These are phyloP conservation scores for Pyronema domesticum DNA, from an alignment of 495 filamentous ascomycete species.

Conservation along the genomic window DNA sequence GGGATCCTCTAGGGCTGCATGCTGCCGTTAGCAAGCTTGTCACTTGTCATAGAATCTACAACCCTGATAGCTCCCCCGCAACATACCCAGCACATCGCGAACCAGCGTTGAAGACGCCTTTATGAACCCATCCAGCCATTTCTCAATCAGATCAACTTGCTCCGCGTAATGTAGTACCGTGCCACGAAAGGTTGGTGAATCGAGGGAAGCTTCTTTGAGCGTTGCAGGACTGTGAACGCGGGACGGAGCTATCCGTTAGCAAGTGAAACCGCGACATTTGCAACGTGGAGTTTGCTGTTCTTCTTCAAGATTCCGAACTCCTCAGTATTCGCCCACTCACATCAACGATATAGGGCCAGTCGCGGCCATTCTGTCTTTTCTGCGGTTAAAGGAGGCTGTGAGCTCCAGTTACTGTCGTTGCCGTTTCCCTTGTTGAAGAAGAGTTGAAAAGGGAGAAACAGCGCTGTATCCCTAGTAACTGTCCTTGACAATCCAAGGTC, in stretches of 20 bases:
- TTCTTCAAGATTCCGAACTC: neutral
- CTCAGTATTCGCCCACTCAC: conserved; percentile 9
- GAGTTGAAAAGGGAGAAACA: no score
- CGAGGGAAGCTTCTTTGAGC: conserved; percentile 84
- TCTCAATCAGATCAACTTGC: conserved; percentile 78
- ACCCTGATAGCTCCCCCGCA: conserved; percentile 21
- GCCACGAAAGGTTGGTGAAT: conserved; percentile 87
- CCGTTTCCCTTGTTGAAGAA: no score
- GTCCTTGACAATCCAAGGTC: no score
- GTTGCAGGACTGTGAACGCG: conserved; percentile 48
- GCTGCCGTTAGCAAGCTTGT: neutral
- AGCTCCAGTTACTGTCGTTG: no score
- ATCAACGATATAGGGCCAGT: neutral
- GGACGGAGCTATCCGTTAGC: neutral
- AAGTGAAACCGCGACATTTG: neutral
- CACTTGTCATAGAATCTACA: neutral
- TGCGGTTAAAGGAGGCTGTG: no score
- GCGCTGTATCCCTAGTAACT: no score
- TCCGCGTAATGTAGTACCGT: conserved; percentile 77
- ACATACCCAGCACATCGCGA: conserved; percentile 52
- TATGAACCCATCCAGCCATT: conserved; percentile 80
- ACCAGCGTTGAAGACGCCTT: conserved; percentile 60
- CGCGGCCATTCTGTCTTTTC: no score
- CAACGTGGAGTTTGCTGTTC: neutral
- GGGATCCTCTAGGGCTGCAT: conserved; percentile 20